A percentile compares a stretch with the other conserved stretches of the same genome.
phyloP scores from a whole-genome alignment of 192 early-diverging fungal genomes.

The Coemansia sp. region DNA sequence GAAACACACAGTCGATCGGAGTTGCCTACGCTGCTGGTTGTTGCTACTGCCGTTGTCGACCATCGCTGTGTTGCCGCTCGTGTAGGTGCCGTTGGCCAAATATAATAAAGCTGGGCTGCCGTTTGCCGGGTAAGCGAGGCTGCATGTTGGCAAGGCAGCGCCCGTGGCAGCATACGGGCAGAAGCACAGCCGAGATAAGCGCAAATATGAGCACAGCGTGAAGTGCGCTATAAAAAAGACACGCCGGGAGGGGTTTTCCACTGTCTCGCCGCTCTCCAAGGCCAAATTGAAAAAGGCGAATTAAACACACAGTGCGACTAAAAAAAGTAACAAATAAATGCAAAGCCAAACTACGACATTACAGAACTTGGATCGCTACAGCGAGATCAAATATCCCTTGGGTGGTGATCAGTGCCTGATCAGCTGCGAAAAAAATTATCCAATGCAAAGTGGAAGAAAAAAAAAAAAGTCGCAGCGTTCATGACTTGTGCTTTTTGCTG shows the following conservation, averaged over 20 bases:
- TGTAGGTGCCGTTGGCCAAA: not conserved
- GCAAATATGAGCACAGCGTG: not conserved
- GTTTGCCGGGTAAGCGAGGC: not conserved
- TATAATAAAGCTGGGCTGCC: not conserved
- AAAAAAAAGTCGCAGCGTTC: slow-evolving; percentile 2
- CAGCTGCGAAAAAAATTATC: slow-evolving; percentile 6
- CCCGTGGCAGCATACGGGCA: slow-evolving; percentile 16
- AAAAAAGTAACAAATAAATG: not conserved
- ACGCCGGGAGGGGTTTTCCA: not conserved
- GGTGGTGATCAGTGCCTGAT: not conserved
- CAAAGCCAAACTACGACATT: not conserved
- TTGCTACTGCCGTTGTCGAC: not conserved
- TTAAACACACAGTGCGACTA: not conserved
- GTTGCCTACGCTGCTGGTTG: not conserved
- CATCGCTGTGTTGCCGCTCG: not conserved
- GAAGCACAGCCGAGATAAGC: slow-evolving; percentile 1
- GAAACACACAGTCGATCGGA: not conserved
- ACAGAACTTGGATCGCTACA: not conserved
- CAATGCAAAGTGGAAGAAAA: not conserved
- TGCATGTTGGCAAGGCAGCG: slow-evolving; percentile 23
- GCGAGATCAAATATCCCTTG: not conserved
- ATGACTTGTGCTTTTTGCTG: not conserved
- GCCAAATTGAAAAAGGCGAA: not conserved
- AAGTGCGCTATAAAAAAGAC: not conserved
- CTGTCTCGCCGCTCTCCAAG: not conserved